Evolutionary conservation across 176 grass and related monocot genomes (phyloP), one percentile per base, ranked within the genome.

Genomic region (Cenchrus fungigraminus): DNA sequence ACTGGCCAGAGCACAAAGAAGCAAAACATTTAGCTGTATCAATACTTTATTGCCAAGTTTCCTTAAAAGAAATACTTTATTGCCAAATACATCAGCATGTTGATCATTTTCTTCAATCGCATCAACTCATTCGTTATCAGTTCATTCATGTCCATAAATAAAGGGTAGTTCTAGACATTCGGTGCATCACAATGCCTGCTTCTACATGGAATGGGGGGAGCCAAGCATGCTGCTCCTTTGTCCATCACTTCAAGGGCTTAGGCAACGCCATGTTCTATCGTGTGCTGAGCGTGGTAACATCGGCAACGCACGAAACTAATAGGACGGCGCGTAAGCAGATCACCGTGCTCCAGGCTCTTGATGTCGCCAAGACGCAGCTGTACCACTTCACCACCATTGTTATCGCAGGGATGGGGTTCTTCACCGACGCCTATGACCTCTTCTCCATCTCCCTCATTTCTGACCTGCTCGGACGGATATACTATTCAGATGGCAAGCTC

Each of bases 401-500:
- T 6, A 73, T 95, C 46, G 90, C 93, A n/a, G 91, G 61, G 47
- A 86, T 95, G 94, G 94, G 94, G 55, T 95, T 95, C 86, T 93
- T 95, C 85, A 95, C 94, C 3, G 94, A 95, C 16, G 91, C 94
- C n/a, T 93, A 89, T 63, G 94, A 96, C 74, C 86, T 96, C 77
- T 93, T 96, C 84, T 79, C 62, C 68, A 88, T 95, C 80, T 91
- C 88, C 11, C 71, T 92, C 25, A 63, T 95, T 13, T 75, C 70
- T 17, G 83, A 91, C 15, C 63, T 88, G 40, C 80, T 94, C 0
- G 89, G 80, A 2, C 89, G 80, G 31, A 34, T 77, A 32, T 94
- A 94, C 75, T 86, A 89, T 69, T 94, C 55, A 17, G 53, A 55
- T 14, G 70, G 73, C 32, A 76, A 19, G 16, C 73, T 76, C 9